Percentiles rank a stretch among this genome's conserved stretches.
These are phyloP conservation scores for Chalaropsis ovoidea DNA, from an alignment of 2,329 filamentous ascomycete genomes.

Conservation along the genomic window DNA sequence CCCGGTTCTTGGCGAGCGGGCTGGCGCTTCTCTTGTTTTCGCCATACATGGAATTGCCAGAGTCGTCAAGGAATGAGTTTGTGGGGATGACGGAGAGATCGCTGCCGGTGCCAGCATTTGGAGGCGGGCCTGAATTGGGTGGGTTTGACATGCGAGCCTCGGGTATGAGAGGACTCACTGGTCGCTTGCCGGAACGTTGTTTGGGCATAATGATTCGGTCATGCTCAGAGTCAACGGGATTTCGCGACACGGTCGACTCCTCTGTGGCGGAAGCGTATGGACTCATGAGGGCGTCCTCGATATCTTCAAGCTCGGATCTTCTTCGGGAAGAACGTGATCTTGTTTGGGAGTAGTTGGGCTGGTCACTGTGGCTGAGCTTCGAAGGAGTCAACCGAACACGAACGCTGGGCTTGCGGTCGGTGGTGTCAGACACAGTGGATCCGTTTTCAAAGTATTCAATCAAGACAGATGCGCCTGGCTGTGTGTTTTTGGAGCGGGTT, in stretches of 20 bases:
- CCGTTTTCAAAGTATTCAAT: conserved; percentile 84
- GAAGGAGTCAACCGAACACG: conserved; percentile 70
- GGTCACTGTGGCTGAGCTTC: conserved; percentile 57
- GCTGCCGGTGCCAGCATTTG: conserved; percentile 55
- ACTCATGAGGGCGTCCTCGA: conserved; percentile 54
- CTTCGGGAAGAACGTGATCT: conserved; percentile 57
- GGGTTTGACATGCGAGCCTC: conserved; percentile 28
- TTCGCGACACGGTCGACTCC: conserved; percentile 64
- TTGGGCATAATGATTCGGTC: conserved; percentile 34
- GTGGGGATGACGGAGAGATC: conserved; percentile 71
- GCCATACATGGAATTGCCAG: conserved; percentile 36
- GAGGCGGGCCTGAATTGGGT: conserved; percentile 40
- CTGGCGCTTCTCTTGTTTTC: conserved; percentile 22
- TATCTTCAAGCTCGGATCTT: conserved; percentile 39
- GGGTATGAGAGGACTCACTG: conserved; percentile 58
- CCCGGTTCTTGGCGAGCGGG: conserved; percentile 29
- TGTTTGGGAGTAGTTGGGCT: conserved; percentile 78
- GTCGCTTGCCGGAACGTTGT: conserved; percentile 39
- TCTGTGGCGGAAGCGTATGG: conserved; percentile 71
- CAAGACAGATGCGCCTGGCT: conserved; percentile 76
- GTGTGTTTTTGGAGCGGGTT: conserved; percentile 34
- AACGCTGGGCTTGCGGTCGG: conserved; percentile 69
- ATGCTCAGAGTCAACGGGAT: conserved; percentile 85
- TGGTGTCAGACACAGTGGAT: conserved; percentile 42
- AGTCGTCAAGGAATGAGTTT: conserved; percentile 53